Base-by-base conservation (phyloP, 176 grass and related monocot species). In the Zizania latifolia region DNA sequence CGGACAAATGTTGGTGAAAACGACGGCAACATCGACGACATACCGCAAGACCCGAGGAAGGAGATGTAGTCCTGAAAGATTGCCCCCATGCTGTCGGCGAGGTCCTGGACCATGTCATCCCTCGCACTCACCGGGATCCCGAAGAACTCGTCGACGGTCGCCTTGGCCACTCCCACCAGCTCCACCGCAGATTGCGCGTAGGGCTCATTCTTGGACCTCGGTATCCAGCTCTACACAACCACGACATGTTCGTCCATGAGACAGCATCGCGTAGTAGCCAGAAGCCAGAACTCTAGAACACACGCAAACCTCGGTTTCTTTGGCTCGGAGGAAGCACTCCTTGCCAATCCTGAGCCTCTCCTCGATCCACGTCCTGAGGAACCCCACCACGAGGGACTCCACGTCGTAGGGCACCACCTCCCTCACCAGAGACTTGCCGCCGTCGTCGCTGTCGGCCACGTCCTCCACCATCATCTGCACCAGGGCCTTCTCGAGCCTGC, bases 161-260 rank as follows among this genome's bases (percentile, higher is more conserved):
- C 74, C 84, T 98, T 92, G 70, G 84, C 89, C 30, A 94, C 12
- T 89, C 92, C 94, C 91, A 94, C 86, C 72, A 98, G 84, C 15
- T 94, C 95, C 63, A 89, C 75, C 6, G 86, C 91, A 1, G 95
- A 94, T 6, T 91, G 95, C 27, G 95, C 91, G 17, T 87, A 89
- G 0, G 89, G 86, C 32, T 98, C 91, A 0, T 40, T 81, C 74
- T 94, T 94, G 6, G 89, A 87, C 68, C 80, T 98, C 0, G 91
- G 81, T 43, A 84, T 86, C 95, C 95, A 98, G 46, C 86, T 98
- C 95, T 98, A 8, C 78, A 54, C 11, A 19, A 29, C 16, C 14
- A 76, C 13, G 17, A 16, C 8, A 60, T 3, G 23, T 14, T 59
- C 43, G n/a, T 1, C 22, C 32, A 34, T 33, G 17, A 62, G 72